These are phyloP conservation scores for Ophiostoma sp. DNA, from an alignment of 2,329 filamentous ascomycete genomes.

Conservation along the genomic window DNA sequence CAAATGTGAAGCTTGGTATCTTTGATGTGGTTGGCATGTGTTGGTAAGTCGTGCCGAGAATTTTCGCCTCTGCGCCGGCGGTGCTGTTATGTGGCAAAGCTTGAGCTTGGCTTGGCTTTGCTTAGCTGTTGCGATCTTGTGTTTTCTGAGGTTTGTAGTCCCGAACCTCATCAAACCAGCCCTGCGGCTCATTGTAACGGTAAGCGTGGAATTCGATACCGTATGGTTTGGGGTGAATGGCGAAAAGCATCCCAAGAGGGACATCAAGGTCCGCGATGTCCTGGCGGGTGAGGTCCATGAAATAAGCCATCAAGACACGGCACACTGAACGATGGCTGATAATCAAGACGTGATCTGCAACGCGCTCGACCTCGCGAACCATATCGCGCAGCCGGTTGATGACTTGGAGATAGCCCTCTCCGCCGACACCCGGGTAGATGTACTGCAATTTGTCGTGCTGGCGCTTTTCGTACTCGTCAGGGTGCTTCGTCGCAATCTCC, in stretches of 20 bases:
- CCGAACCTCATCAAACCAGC: slow-evolving; percentile 84
- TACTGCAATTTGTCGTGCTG: slow-evolving; percentile 89
- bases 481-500: slow-evolving; percentile 77
- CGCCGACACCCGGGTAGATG: slow-evolving; percentile 92
- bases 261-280: slow-evolving; percentile 95
- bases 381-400: slow-evolving; percentile 94
- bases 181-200: slow-evolving; percentile 74
- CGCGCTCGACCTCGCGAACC: slow-evolving; percentile 95
- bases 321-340: slow-evolving; percentile 91
- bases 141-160: slow-evolving; percentile 74
- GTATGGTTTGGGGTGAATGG: slow-evolving; percentile 95
- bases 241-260: slow-evolving; percentile 89
- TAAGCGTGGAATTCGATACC: slow-evolving; percentile 97
- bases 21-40: not conserved
- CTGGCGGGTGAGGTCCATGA: slow-evolving; percentile 85
- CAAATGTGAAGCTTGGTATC: not conserved
- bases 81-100: slow-evolving; percentile 5
- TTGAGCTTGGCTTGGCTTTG: slow-evolving; percentile 31
- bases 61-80: not conserved
- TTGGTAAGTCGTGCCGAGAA: not conserved
- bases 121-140: slow-evolving; percentile 42
- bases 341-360: slow-evolving; percentile 91
- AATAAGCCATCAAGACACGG: slow-evolving; percentile 91
- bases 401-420: slow-evolving; percentile 94
- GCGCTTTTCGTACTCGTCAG: slow-evolving; percentile 78